Base-by-base conservation (phyloP, 495 filamentous ascomycete genomes). In the Collariella sp. region DNA sequence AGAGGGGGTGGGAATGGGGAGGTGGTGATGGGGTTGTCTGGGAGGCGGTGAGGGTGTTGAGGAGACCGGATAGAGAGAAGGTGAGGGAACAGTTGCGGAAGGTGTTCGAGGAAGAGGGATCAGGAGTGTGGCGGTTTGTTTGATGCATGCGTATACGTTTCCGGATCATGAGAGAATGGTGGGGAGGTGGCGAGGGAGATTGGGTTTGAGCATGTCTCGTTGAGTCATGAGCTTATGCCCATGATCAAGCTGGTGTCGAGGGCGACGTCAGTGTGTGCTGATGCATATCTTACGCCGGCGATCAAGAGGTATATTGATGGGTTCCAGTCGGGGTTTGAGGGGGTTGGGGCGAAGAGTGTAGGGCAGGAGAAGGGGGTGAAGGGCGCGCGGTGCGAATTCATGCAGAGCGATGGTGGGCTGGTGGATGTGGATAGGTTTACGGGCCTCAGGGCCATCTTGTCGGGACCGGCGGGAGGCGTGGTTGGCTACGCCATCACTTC, bases 251-350 rank as follows among this genome's bases (percentile, higher is more conserved):
- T 90, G 7, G 85, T 90, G 0, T 86, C 91, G 23, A 76, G 93
- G 50, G 91, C 89, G 12, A 96, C 91, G 10, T 95, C 88, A 15
- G 88, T 93, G 10, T 94, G 89, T 24, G 93, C 91, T 6, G 93
- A 98, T 72, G 93, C 93, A 4, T 98, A 98, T 65, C 78, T 98
- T 5, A 97, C 93, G 2, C 93, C 93, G 0, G 87, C 90, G 10
- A 97, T 98, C 62, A 89, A 89, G 66, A 89, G 91, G 67, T 98
- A 98, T 66, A 94, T 97, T 60, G 77, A 83, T 26, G 91, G 91
- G 2, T 97, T 98, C 59, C 83, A 86, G 47, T 76, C 76, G 43
- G 85, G 86, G 0, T 90, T 91, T 60, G 76, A 75, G 26, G 84
- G 86, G 15, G 85, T 66, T 89, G 3, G 86, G 85, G 77, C 79